Evolutionary conservation across 306 rosid genomes (phyloP).

Genomic region (Trifolium fragiferum): DNA sequence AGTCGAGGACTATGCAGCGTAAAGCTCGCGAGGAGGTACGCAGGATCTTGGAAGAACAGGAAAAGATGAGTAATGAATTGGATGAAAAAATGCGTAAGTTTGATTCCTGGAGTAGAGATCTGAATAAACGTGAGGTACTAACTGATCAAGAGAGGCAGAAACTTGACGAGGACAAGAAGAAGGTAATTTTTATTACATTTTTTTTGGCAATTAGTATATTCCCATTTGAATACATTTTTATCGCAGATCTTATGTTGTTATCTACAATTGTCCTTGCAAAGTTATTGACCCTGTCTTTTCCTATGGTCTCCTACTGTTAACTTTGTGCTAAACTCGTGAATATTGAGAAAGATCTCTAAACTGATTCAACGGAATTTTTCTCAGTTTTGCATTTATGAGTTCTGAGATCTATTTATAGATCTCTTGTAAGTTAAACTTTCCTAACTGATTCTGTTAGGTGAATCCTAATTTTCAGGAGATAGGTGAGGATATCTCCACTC

Average conservation of each 20-base stretch:
- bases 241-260: conserved; percentile 15
- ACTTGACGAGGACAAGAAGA: conserved; percentile 84
- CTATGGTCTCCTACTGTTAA: conserved; percentile 1
- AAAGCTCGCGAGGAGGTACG: conserved; percentile 66
- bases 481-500: too few species aligned
- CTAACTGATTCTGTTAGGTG: too few species aligned
- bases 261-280: conserved; percentile 13
- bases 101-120: conserved; percentile 82
- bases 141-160: conserved; percentile 89
- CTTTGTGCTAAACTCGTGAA: too few species aligned
- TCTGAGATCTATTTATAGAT: too few species aligned
- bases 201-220: background rate
- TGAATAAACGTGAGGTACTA: conserved; percentile 82
- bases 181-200: conserved; percentile 54
- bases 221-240: background rate
- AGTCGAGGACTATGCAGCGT: conserved; percentile 78
- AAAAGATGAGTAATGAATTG: conserved; percentile 73
- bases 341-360: too few species aligned
- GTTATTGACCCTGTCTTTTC: background rate
- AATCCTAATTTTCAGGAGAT: too few species aligned
- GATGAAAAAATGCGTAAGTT: conserved; percentile 76
- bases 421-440: too few species aligned
- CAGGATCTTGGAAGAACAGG: conserved; percentile 82
- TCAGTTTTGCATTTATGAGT: too few species aligned
- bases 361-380: too few species aligned